Percentiles rank a stretch among this genome's conserved stretches.
phyloP scores from a whole-genome alignment of 805 yeast genomes.

The Scheffersomyces stipitis region DNA sequence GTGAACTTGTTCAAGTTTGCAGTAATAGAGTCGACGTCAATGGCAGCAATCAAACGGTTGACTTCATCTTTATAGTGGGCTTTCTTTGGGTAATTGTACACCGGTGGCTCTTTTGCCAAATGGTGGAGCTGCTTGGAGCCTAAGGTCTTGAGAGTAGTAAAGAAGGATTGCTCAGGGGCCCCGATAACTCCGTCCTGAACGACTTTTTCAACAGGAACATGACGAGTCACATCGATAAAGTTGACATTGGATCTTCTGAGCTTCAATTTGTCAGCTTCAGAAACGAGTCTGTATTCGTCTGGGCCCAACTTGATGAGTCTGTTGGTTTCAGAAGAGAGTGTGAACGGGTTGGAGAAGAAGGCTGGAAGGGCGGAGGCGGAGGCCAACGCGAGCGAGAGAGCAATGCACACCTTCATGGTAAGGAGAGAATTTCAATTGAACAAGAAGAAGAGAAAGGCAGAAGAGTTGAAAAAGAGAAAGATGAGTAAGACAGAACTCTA shows the following conservation, averaged over 20 bases:
- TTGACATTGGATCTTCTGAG: conserved; percentile 45
- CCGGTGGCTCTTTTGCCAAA: conserved; percentile 16
- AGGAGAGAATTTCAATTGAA: background rate
- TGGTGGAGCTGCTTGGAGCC: conserved; percentile 26
- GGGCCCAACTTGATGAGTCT: conserved; percentile 37
- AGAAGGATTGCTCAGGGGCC: conserved; percentile 7
- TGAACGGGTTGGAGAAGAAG: background rate
- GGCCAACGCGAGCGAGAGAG: background rate
- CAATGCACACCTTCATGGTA: background rate
- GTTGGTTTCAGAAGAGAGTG: background rate
- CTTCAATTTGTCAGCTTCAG: conserved; percentile 35
- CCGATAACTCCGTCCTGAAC: conserved; percentile 23
- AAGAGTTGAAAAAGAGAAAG: background rate
- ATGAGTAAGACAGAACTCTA: background rate
- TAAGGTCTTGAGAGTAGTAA: conserved; percentile 13
- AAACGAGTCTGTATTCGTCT: conserved; percentile 26
- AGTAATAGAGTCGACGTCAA: conserved; percentile 50
- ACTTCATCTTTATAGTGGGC: conserved; percentile 40
- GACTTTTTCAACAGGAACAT: conserved; percentile 38
- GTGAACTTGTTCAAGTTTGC: conserved; percentile 60
- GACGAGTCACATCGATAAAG: conserved; percentile 66
- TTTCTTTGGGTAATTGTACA: conserved; percentile 53
- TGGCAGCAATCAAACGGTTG: conserved; percentile 36
- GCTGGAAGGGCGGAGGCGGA: background rate
- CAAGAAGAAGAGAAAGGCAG: background rate